These are phyloP conservation scores for Trichosanthes cucumerina DNA, from an alignment of 306 rosid species.

Conservation along the genomic window DNA sequence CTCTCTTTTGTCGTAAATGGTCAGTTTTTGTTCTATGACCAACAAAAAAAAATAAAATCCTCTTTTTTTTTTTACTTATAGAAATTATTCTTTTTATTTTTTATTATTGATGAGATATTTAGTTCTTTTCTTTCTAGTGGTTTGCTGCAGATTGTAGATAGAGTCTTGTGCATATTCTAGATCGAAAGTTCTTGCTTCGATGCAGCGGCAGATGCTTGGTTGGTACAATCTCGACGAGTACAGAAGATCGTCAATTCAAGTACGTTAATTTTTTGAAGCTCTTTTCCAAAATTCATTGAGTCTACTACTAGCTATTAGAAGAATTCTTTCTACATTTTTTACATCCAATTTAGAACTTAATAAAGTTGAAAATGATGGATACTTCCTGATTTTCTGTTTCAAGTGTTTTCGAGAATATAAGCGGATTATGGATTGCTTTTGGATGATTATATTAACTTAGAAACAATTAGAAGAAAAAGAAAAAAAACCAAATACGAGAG, in stretches of 20 bases:
- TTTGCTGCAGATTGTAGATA: not conserved
- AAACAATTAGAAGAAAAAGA: too few relatives aligned
- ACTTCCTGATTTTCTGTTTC: not conserved
- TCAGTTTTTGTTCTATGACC: not conserved
- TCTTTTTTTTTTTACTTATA: not conserved
- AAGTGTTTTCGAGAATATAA: not conserved
- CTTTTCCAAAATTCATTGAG: not conserved
- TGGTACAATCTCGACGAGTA: not conserved
- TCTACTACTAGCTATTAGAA: not conserved
- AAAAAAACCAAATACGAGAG: not conserved
- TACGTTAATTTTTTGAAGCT: not conserved
- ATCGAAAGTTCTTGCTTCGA: not conserved
- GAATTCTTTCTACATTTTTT: not conserved
- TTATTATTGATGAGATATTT: not conserved
- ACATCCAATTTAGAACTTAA: not conserved
- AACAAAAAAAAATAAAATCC: too few relatives aligned
- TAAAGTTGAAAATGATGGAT: not conserved
- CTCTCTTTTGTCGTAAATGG: not conserved
- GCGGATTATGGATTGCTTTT: not conserved
- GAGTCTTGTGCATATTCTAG: not conserved
- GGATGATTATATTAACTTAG: too few relatives aligned
- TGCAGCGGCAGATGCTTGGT: not conserved
- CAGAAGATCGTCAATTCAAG: not conserved
- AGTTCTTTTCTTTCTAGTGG: not conserved
- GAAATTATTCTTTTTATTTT: not conserved